Evolutionary conservation across 1,284 basidiomycete species (phyloP), one percentile per base, ranked within the genome.

Genomic region (Omphalotus olearius): DNA sequence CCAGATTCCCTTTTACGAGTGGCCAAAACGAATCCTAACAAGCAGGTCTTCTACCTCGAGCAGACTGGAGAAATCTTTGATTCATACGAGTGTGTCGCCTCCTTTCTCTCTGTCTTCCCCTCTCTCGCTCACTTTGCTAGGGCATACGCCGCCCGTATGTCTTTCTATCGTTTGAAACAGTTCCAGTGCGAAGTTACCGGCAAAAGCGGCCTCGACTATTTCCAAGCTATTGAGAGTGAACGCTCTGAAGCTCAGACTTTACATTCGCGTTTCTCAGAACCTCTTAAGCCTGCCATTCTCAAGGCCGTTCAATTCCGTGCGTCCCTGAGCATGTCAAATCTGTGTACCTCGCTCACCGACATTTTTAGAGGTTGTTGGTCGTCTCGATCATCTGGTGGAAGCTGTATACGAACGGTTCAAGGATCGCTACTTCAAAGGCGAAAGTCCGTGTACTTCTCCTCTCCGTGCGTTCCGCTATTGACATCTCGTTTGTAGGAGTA

Each of bases 171-270:
- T 57, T 82, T 92, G 60, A 93, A 91, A 62, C 88, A 93, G 66
- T 96, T 97, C 70, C 91, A 94, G 64, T 94, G 93, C 67, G 92
- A 96, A 75, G 91, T 95, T 60, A 94, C 92, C 37, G 93, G 93
- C 66, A 96, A 92, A 74, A 91, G 91, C 60, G 86, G 87, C 50
- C 78, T 99, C 51, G 89, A 93, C 70, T 99, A 93, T 72, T 97
- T 97, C 67, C 84, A 94, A 64, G 97, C 97, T 6, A 75, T 94
- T 47, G 84, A 92, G 62, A 95, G 91, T 59, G 96, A 99, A 70
- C 83, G 82, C 55, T 83, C 87, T 62, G 94, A 98, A 69, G 89
- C 91, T 30, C 79, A 83, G 50, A 89, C 87, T 33, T 80, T 98
- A 65, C 93, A 98, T 65, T 80, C 87, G 38, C 80, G 91, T 60